Conservation (phyloP, 179 eudicot genomes). For the Monotropa hypopitys region DNA sequence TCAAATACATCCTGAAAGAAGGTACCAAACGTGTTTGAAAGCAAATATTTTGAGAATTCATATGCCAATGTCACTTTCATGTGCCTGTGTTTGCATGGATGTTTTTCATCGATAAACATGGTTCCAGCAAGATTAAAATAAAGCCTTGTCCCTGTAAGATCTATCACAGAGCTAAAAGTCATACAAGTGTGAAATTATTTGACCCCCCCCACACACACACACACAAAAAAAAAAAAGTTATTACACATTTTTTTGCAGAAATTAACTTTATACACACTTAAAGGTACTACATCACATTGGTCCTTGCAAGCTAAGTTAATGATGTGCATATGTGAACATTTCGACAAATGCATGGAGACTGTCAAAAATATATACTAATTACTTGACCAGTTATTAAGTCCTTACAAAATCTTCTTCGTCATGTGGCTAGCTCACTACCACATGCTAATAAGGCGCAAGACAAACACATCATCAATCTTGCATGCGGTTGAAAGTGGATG, state of each 20-base stretch:
- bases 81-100: neutral
- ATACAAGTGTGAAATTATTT: neutral
- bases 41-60: neutral
- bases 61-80: neutral
- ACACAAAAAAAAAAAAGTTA: neutral
- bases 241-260: neutral
- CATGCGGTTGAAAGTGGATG: neutral
- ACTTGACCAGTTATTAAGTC: neutral
- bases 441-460: neutral
- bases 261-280: neutral
- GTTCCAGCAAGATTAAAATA: neutral
- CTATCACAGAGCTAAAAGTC: neutral
- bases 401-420: neutral
- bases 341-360: neutral
- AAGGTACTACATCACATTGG: neutral
- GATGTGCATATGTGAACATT: neutral
- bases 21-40: neutral
- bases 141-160: neutral
- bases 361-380: neutral
- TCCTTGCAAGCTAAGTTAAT: neutral
- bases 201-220: too few relatives aligned
- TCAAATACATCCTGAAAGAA: slow-evolving; percentile 61
- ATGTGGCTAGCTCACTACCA: neutral
- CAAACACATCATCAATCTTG: neutral
- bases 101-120: neutral